Percentiles rank a stretch among this genome's conserved stretches.
These are phyloP conservation scores for Ophiostoma montium DNA, from an alignment of 2,329 filamentous ascomycete species.

Conservation along the genomic window DNA sequence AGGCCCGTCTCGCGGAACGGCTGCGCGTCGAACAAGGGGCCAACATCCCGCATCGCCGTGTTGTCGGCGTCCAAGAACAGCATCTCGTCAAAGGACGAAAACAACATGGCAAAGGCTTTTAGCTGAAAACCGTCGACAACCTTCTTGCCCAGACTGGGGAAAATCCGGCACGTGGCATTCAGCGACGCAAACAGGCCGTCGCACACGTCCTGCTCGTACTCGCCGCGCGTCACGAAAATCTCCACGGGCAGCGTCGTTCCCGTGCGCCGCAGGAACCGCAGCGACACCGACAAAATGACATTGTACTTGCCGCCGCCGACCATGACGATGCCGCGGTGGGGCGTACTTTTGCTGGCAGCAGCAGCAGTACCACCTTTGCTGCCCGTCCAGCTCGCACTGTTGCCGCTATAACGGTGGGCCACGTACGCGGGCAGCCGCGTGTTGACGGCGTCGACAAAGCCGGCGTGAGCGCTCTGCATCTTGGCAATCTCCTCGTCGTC, in stretches of 20 bases:
- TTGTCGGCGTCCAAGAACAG: constrained; percentile 44
- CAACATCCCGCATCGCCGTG: constrained; percentile 28
- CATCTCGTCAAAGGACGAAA: constrained; percentile 44
- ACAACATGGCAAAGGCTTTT: constrained; percentile 42
- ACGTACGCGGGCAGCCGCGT: constrained; percentile 3
- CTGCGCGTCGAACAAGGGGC: constrained; percentile 31
- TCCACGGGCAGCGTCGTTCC: constrained; percentile 35
- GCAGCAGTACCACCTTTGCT: too few species aligned
- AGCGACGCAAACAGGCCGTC: constrained; percentile 18
- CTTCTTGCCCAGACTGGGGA: constrained; percentile 15
- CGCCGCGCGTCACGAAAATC: constrained; percentile 21
- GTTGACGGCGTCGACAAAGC: constrained; percentile 1
- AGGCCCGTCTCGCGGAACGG: constrained; percentile 37
- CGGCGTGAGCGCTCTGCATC: constrained; percentile 7
- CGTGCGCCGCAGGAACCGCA: constrained; percentile 35
- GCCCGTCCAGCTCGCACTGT: neutral
- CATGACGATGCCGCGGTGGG: constrained; percentile 33
- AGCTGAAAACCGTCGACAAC: constrained; percentile 33
- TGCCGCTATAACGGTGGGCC: neutral
- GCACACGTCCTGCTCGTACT: constrained; percentile 21
- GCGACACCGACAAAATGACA: constrained; percentile 32
- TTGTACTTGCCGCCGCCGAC: constrained; percentile 34
- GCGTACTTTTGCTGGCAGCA: neutral
- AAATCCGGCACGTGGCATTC: constrained; percentile 20
- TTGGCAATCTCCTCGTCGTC: neutral